These are phyloP conservation scores for Bifiguratus adelaidae DNA, from an alignment of 192 early-diverging fungal genomes.

Conservation along the genomic window DNA sequence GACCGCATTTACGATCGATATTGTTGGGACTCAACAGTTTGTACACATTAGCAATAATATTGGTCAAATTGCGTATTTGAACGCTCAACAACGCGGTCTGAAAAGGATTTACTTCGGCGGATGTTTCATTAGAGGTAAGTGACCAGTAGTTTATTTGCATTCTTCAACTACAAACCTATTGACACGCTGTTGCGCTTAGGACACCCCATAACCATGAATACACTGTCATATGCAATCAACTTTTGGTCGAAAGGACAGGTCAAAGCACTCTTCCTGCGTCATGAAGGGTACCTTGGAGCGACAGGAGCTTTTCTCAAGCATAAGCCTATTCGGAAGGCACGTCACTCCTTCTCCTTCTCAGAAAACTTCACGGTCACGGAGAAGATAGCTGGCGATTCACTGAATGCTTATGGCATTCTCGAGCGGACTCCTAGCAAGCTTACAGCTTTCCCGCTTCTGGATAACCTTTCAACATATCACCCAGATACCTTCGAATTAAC, in stretches of 20 bases:
- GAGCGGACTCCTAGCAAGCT: conserved; percentile 43
- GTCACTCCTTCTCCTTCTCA: conserved; percentile 53
- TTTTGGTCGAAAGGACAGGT: conserved; percentile 97
- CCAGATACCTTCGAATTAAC: conserved; percentile 64
- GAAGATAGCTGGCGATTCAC: conserved; percentile 36
- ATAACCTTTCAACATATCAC: conserved; percentile 32
- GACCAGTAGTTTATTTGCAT: neutral
- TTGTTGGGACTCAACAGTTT: no score
- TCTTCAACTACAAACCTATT: neutral
- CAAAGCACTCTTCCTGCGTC: conserved; percentile 89
- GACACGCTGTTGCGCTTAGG: conserved; percentile 20
- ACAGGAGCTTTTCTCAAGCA: conserved; percentile 76
- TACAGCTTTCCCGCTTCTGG: conserved; percentile 49
- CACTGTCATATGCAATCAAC: conserved; percentile 90
- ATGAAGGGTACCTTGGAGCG: conserved; percentile 95
- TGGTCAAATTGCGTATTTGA: conserved; percentile 97
- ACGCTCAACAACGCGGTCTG: conserved; percentile 87
- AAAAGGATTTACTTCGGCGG: conserved; percentile 93
- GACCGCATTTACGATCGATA: no score
- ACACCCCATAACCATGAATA: conserved; percentile 96
- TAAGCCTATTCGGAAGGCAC: conserved; percentile 17
- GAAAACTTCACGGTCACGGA: conserved; percentile 72
- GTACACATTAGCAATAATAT: conserved; percentile 91
- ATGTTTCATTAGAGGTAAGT: conserved; percentile 83
- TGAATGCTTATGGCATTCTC: conserved; percentile 53